Conservation (phyloP, 768 basidiomycete species). For the Podaxis sp. region DNA sequence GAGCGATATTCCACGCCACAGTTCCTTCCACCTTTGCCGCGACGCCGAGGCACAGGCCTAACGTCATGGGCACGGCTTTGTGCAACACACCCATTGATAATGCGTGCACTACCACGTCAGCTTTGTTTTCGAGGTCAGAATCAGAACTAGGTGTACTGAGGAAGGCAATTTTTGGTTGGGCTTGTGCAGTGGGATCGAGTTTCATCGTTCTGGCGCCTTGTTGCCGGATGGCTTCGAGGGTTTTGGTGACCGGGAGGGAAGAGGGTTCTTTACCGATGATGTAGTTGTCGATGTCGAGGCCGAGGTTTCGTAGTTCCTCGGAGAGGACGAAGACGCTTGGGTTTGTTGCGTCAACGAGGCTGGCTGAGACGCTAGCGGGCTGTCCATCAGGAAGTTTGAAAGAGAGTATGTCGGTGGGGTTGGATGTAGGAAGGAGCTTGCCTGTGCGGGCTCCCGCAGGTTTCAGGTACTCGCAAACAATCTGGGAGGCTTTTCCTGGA, state of each 20-base stretch:
- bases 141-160: slow-evolving; percentile 36
- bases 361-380: slow-evolving; percentile 33
- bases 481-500: slow-evolving; percentile 61
- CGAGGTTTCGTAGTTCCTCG: slow-evolving; percentile 37
- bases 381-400: slow-evolving; percentile 31
- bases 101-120: slow-evolving; percentile 57
- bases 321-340: slow-evolving; percentile 65
- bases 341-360: slow-evolving; percentile 74
- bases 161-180: slow-evolving; percentile 71
- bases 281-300: slow-evolving; percentile 37
- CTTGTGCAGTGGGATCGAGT: slow-evolving; percentile 59
- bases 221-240: slow-evolving; percentile 56
- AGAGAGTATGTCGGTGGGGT: slow-evolving; percentile 36
- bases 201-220: slow-evolving; percentile 61
- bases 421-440: slow-evolving; percentile 63
- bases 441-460: slow-evolving; percentile 74
- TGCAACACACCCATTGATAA: slow-evolving; percentile 73
- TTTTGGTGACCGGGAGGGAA: slow-evolving; percentile 23
- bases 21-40: slow-evolving; percentile 56
- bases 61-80: slow-evolving; percentile 73
- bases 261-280: slow-evolving; percentile 28
- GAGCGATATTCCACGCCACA: slow-evolving; percentile 51
- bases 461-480: slow-evolving; percentile 62
- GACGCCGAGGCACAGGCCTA: slow-evolving; percentile 68
- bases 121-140: slow-evolving; percentile 26